These are phyloP conservation scores for Posidonia australis DNA, from an alignment of 106 monocot genomes.

Conservation along the genomic window DNA sequence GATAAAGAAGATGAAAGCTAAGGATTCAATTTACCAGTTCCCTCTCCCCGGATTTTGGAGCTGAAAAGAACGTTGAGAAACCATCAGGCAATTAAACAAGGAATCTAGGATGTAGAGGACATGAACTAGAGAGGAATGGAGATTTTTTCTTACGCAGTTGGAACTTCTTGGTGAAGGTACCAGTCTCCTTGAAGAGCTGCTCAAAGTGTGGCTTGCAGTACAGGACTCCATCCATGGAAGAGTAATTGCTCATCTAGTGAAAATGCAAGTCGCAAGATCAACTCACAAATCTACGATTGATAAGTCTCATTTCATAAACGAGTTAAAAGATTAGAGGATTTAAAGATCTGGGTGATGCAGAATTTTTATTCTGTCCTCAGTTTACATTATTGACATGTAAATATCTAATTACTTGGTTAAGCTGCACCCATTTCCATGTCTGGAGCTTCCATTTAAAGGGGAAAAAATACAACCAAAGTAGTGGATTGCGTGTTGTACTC, in stretches of 20 bases:
- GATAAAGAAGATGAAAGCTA: no score
- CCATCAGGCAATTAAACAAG: constrained; percentile 8
- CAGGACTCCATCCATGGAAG: constrained; percentile 71
- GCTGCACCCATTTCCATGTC: no score
- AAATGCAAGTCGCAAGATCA: background rate
- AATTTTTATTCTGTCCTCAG: no score
- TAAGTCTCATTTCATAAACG: background rate
- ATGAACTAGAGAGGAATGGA: background rate
- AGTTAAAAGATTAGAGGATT: no score
- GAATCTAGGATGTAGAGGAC: background rate
- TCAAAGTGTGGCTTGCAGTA: constrained; percentile 83
- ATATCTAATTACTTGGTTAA: no score
- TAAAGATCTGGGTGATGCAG: no score
- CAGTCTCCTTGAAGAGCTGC: constrained; percentile 82
- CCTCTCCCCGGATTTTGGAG: constrained; percentile 13
- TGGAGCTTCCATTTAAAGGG: no score
- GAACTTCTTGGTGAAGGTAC: constrained; percentile 58
- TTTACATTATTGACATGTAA: no score
- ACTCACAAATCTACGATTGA: background rate
- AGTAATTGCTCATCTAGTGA: constrained; percentile 55
- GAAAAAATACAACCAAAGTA: background rate
- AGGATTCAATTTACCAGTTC: constrained; percentile 1
- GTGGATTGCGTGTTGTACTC: no score
- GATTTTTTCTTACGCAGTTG: constrained; percentile 29
- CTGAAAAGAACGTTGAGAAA: background rate